Base-by-base conservation (phyloP, 768 basidiomycete genomes). In the Tylopilus subfusipes region DNA sequence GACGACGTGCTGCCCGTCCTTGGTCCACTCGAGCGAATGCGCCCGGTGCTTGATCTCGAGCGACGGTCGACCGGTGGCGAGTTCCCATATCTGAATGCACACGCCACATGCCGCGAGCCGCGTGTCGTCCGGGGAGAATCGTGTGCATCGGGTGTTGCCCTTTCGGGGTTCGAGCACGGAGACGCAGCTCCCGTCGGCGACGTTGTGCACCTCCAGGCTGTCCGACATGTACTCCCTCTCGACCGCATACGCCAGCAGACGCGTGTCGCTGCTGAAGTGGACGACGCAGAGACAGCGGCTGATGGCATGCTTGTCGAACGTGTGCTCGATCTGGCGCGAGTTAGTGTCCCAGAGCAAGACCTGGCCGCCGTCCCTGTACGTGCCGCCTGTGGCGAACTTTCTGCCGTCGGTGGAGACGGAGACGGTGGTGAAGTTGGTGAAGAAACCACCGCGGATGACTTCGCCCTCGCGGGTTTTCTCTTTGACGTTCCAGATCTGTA, bases 171-270 rank as follows among this genome's bases (percentile, higher is more conserved):
- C 63, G 40, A 64, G 64, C 12, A 66, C 57, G 14, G 42, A 19
- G 1, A 64, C 57, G 30, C 52, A 45, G 10, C 27, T 46, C 33
- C 63, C 63, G 24, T 64, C 54, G 12, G 45, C n/a, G 38, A 38
- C 52, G 39, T 46, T 31, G 38, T 60, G 48, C 42, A 64, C 56
- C 52, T 64, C 63, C 18, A 64, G 0, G 18, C 52, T 56, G 42
- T 64, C 63, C 11, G 64, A 66, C 61, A 64, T 66, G 60, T 64
- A 64, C 53, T 64, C 63, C 19, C 63, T 44, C 16, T 64, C 63
- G 24, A 66, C 53, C n/a, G 63, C 54, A 14, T 59, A 64, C 24
- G 53, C 63, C 21, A 64, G 16, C 13, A 54, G n/a, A 31, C 64
- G 60, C 8, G 60, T 54, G 14, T 59, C 64, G 16, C 53, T 53